These are phyloP conservation scores for Xylaria sp. DNA, from an alignment of 2,329 filamentous ascomycete genomes.

Conservation along the genomic window DNA sequence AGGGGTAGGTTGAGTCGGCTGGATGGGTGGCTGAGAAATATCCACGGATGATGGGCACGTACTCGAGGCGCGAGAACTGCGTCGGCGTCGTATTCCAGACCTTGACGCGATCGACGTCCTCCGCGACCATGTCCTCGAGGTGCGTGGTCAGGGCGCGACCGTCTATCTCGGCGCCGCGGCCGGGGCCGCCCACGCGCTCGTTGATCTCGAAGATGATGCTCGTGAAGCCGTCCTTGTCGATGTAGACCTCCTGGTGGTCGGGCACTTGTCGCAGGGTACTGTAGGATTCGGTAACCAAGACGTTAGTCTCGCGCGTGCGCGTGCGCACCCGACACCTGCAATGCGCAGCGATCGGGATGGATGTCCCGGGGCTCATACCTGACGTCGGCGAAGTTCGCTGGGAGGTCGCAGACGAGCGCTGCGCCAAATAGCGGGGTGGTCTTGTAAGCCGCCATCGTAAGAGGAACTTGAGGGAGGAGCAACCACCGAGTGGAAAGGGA, in stretches of 20 bases:
- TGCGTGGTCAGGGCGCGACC: constrained; percentile 71
- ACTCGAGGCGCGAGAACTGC: constrained; percentile 59
- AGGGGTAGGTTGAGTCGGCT: not conserved
- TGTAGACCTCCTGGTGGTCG: constrained; percentile 90
- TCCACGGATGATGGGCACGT: no score
- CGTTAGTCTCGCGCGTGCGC: constrained; percentile 6
- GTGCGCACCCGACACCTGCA: no score
- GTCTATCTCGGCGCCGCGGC: constrained; percentile 61
- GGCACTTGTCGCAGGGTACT: constrained; percentile 76
- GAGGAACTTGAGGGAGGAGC: no score
- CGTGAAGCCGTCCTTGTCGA: constrained; percentile 81
- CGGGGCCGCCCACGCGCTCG: constrained; percentile 69
- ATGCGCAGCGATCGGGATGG: constrained; percentile 10
- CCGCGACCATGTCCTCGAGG: constrained; percentile 69
- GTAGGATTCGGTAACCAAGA: not conserved
- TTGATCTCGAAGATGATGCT: constrained; percentile 90
- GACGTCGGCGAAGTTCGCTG: constrained; percentile 69
- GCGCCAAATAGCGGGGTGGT: constrained; percentile 70
- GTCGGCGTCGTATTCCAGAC: constrained; percentile 69
- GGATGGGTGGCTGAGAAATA: no score
- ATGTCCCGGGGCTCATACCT: constrained; percentile 53
- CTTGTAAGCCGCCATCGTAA: constrained; percentile 56
- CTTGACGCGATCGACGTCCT: constrained; percentile 64
- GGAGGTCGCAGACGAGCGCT: constrained; percentile 70
- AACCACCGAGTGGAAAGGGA: no score